phyloP scores from a whole-genome alignment of 202 grass and related monocot genomes.

The Carex arenaria region DNA sequence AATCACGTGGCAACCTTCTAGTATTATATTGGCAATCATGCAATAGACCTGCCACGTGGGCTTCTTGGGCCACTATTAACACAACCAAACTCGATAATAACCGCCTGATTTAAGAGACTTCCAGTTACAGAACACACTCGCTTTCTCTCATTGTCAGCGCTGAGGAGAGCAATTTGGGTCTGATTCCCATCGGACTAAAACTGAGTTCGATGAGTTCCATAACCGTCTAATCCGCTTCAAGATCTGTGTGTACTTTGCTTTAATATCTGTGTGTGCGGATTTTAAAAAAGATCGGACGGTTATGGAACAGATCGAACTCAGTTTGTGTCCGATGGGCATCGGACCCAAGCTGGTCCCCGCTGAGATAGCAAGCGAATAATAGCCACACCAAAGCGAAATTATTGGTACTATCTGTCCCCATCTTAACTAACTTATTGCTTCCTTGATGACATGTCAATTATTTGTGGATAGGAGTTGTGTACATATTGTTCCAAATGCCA shows the following conservation, averaged over 20 bases:
- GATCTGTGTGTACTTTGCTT: too few relatives aligned
- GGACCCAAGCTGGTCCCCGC: too few relatives aligned
- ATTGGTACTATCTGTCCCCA: conserved; percentile 6
- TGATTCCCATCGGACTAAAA: too few relatives aligned
- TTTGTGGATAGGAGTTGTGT: not conserved
- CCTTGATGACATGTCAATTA: not conserved
- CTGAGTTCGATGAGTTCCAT: too few relatives aligned
- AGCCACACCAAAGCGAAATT: not conserved
- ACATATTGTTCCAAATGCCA: not conserved
- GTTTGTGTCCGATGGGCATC: too few relatives aligned
- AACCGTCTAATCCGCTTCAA: too few relatives aligned
- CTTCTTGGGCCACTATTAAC: not conserved
- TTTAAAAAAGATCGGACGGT: too few relatives aligned
- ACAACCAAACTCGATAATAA: not conserved
- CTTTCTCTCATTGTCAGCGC: conserved; percentile 14
- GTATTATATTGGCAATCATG: not conserved
- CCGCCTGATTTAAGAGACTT: not conserved
- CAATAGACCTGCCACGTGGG: not conserved
- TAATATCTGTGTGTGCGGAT: too few relatives aligned
- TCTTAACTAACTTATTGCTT: not conserved
- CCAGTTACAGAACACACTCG: not conserved
- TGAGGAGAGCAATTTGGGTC: too few relatives aligned
- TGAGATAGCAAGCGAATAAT: not conserved
- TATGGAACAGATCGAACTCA: too few relatives aligned
- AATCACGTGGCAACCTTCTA: not conserved